Percentiles rank a stretch among this genome's conserved stretches.
Evolutionary conservation across 2,329 filamentous ascomycete species (phyloP).

Genomic region (Cryphonectria naterciae): DNA sequence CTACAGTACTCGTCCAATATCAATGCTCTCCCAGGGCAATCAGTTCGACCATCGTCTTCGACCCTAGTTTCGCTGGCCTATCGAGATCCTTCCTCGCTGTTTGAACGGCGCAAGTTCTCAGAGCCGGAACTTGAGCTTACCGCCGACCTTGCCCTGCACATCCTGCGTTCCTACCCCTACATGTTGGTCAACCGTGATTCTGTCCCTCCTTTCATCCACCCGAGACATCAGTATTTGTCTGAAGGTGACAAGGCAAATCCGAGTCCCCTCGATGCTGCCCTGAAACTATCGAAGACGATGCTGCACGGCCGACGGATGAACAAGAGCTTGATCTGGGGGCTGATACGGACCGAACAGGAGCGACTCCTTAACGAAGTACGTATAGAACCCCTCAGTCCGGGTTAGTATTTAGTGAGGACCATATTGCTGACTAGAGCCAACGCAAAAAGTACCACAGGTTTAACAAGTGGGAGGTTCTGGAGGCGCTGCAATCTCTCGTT

Average conservation of each 20-base stretch:
- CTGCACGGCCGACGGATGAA: slow-evolving; percentile 21
- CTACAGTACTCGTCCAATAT: slow-evolving; percentile 12
- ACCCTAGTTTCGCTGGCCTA: slow-evolving; percentile 11
- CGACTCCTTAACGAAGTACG: slow-evolving; percentile 23
- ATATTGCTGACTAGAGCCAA: slow-evolving; percentile 11
- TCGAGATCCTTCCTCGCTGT: slow-evolving; percentile 19
- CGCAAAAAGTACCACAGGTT: slow-evolving; percentile 18
- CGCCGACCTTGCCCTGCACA: slow-evolving; percentile 23
- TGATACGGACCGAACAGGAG: slow-evolving; percentile 22
- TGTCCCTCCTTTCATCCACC: slow-evolving; percentile 23
- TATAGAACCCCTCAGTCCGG: slow-evolving; percentile 5
- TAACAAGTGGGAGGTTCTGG: slow-evolving; percentile 24
- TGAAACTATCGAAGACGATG: slow-evolving; percentile 19
- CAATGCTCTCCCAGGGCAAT: slow-evolving; percentile 1
- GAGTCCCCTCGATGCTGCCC: slow-evolving; percentile 16
- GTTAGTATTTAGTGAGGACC: slow-evolving; percentile 8
- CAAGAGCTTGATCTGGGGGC: slow-evolving; percentile 21
- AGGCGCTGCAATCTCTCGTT: slow-evolving; percentile 21
- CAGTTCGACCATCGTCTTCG: slow-evolving; percentile 13
- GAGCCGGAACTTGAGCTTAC: slow-evolving; percentile 14
- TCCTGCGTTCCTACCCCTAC: slow-evolving; percentile 21
- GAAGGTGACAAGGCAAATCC: slow-evolving; percentile 10
- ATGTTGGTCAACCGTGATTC: slow-evolving; percentile 18
- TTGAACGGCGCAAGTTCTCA: slow-evolving; percentile 19
- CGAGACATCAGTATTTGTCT: slow-evolving; percentile 13